Percentiles rank a stretch among this genome's conserved stretches.
These are phyloP conservation scores for Pseudofabraea citricarpa DNA, from an alignment of 2,329 filamentous ascomycete genomes.

Conservation along the genomic window DNA sequence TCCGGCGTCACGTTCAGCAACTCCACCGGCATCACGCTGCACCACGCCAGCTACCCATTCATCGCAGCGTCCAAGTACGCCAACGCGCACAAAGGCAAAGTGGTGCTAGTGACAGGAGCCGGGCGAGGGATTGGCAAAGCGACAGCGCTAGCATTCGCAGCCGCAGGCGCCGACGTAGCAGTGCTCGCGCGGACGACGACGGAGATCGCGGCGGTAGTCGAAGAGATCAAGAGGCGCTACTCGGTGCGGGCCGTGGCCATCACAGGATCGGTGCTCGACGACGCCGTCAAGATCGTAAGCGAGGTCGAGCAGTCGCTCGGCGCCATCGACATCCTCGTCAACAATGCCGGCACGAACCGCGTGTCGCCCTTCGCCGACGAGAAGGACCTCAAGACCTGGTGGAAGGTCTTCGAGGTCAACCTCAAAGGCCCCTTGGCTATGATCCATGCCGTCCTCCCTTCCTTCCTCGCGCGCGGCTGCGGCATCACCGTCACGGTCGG, in stretches of 20 bases:
- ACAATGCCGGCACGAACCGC: slow-evolving; percentile 9
- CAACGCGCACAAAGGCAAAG: slow-evolving; percentile 19
- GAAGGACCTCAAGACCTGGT: slow-evolving; percentile 8
- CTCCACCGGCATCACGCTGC: slow-evolving; percentile 63
- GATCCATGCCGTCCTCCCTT: slow-evolving; percentile 10
- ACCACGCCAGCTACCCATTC: slow-evolving; percentile 25
- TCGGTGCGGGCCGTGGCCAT: not conserved
- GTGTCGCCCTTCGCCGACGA: slow-evolving; percentile 7
- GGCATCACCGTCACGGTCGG: slow-evolving; percentile 8
- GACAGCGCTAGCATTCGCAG: slow-evolving; percentile 30
- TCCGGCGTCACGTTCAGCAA: not conserved
- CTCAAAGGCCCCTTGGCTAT: slow-evolving; percentile 5
- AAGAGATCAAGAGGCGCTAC: slow-evolving; percentile 15
- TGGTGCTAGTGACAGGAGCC: slow-evolving; percentile 31
- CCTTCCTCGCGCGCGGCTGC: slow-evolving; percentile 4
- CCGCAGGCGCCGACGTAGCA: slow-evolving; percentile 26
- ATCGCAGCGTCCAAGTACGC: slow-evolving; percentile 23
- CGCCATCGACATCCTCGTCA: slow-evolving; percentile 16
- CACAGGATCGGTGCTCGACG: slow-evolving; percentile 2
- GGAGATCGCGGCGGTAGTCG: slow-evolving; percentile 12
- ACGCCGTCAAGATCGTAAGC: not conserved
- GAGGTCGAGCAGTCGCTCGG: not conserved
- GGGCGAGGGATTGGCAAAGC: slow-evolving; percentile 29
- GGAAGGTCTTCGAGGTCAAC: not conserved
- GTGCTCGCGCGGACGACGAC: slow-evolving; percentile 11